Evolutionary conservation across 345 rosid genomes (phyloP), one percentile per base, ranked within the genome.

Genomic region (Firmiana major): DNA sequence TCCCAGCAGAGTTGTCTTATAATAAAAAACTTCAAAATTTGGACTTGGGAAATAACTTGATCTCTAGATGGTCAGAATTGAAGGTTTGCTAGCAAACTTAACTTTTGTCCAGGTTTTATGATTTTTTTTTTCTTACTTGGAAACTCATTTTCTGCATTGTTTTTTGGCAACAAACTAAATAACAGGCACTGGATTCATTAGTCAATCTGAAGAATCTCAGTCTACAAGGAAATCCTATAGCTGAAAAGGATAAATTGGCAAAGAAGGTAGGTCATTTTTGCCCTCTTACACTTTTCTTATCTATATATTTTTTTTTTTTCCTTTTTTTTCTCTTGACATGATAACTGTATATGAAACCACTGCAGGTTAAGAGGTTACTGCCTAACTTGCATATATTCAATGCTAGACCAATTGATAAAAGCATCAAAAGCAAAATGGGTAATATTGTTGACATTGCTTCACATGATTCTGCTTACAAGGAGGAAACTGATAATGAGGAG

Each of bases 1-100:
- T 95, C 15, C 99, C 94, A 3, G 83, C 85, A 9, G 98, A 93
- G 80, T 86, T 95, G 85, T 83, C 86, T 0, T 63, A 79, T 48
- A 95, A 95, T 81, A 85, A 86, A 73, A 95, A 84, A 66, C 90
- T 95, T 71, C 92, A 83, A 74, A 90, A 83, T 84, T 80, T 95
- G 85, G 99, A 95, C 83, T 85, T 95, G 84, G 99, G 99, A 69
- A 95, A 92, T 88, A 95, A 95, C 79, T 79, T 79, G 83, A 88
- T 95, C 77, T 75, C 81, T 3, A 85, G 87, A 63, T 82, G 91
- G 91, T 87, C 93, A 55, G 94, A 91, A 66, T 60, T 95, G 80
- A 92, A 92, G 98, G 98, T 93, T 62, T 64, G 81, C 34, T 31
- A 16, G 64, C 54, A 16, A 62, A 77, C 40, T 42, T 38, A 57